Evolutionary conservation across 2,329 filamentous ascomycete genomes (phyloP), one percentile per base, ranked within the genome.

Genomic region (Piedraia hortae): DNA sequence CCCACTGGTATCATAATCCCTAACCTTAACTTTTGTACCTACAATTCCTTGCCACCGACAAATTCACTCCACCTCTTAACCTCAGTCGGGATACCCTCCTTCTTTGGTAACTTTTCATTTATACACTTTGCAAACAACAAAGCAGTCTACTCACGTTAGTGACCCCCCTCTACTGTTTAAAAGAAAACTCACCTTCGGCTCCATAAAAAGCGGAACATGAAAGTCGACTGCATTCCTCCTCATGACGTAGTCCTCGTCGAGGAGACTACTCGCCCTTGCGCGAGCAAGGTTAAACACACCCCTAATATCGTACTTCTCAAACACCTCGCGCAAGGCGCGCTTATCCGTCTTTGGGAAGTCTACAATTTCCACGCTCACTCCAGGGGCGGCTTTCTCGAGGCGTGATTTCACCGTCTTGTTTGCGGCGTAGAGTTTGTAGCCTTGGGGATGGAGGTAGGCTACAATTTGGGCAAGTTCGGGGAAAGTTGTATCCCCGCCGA

Each of bases 341-440:
- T 97, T 97, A 51, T 97, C 80, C 35, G 80, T 66, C 50, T 71
- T 89, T 39, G 85, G 85, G 58, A 97, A 91, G 41, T 91, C 82
- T 27, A 97, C 90, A 24, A 91, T 67, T 41, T 91, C 71, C 18
- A 93, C 72, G 9, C 50, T 53, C 33, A 75, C 56, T 31, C 62
- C 56, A 51, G 74, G 69, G 36, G 60, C 54, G 20, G 51, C 55
- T 25, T 58, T 56, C 54, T 93, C 77, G 24, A 97, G 56, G 47
- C 80, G 70, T 27, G 60, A 38, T 61, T 91, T 90, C 38, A 93
- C 71, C 20, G 70, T 59, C 10, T 67, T 41, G 46, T 71, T 73
- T 31, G 75, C 80, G 22, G 80, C 80, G 44, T 65, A 91, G 42
- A 97, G 62, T 53, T 90, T 90, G 62, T 90, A 97, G 28, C 75